phyloP scores from a whole-genome alignment of 768 basidiomycete species.

The Tricholoma sp. region DNA sequence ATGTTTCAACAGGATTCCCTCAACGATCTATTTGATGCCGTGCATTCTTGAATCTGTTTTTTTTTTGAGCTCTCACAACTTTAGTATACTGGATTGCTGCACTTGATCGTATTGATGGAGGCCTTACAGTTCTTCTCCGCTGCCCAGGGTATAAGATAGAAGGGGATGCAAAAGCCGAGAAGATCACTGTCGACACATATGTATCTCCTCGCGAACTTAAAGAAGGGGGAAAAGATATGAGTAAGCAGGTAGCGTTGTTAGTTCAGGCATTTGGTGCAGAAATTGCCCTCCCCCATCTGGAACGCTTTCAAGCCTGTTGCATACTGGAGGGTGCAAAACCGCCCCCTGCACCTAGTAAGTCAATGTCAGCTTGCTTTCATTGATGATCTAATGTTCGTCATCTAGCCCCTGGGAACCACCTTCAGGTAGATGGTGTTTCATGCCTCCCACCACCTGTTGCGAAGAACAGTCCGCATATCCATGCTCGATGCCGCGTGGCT shows the following conservation, averaged over 20 bases:
- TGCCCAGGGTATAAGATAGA: not conserved
- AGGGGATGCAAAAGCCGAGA: not conserved
- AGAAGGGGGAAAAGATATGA: not conserved
- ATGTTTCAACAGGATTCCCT: not conserved
- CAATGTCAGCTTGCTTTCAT: not conserved
- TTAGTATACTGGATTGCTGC: not conserved
- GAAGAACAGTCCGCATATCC: not conserved
- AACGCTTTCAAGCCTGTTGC: constrained; percentile 4
- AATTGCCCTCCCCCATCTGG: constrained; percentile 9
- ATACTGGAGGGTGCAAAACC: not conserved
- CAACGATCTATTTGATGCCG: constrained; percentile 3
- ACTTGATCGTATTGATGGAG: constrained; percentile 8
- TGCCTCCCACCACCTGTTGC: constrained; percentile 1
- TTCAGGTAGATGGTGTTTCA: not conserved
- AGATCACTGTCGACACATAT: constrained; percentile 3
- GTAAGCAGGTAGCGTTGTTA: constrained; percentile 3
- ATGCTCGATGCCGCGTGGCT: not conserved
- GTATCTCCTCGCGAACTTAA: constrained; percentile 2
- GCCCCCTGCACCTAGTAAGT: not conserved
- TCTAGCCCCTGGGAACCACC: not conserved
- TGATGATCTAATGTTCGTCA: not conserved
- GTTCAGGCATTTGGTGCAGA: constrained; percentile 10
- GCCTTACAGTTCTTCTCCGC: constrained; percentile 1
- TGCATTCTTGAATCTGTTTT: not conserved
- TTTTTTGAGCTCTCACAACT: not conserved